Conservation (phyloP, 2,329 filamentous ascomycete genomes). For the Pseudocercospora pini-densiflorae region DNA sequence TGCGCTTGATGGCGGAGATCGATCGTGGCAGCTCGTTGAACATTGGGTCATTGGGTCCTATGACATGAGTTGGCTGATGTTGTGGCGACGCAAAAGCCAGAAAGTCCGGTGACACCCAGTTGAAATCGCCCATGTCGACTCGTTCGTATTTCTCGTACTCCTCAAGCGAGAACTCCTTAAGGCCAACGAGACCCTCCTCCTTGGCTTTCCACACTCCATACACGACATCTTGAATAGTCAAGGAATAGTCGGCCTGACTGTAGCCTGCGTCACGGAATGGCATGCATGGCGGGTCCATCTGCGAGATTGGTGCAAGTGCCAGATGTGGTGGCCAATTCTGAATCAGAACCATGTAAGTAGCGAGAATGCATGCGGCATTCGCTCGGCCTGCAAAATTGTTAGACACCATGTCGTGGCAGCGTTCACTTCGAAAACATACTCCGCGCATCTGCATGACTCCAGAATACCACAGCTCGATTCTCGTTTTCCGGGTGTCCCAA, state of each 20-base stretch:
- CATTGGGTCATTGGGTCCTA: slow-evolving; percentile 72
- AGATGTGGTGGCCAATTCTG: slow-evolving; percentile 97
- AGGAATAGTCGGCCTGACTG: slow-evolving; percentile 94
- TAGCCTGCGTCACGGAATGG: slow-evolving; percentile 98
- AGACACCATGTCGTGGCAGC: slow-evolving; percentile 26
- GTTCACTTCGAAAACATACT: slow-evolving; percentile 61
- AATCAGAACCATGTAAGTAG: slow-evolving; percentile 98
- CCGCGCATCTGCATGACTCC: slow-evolving; percentile 87
- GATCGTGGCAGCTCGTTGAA: slow-evolving; percentile 77
- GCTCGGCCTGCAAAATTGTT: slow-evolving; percentile 66
- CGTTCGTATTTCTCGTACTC: slow-evolving; percentile 96
- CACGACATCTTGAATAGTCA: slow-evolving; percentile 95
- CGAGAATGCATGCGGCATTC: slow-evolving; percentile 92
- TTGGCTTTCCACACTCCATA: slow-evolving; percentile 99
- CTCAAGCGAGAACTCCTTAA: slow-evolving; percentile 94
- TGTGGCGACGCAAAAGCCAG: slow-evolving; percentile 96
- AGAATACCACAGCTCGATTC: slow-evolving; percentile 90
- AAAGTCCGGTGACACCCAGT: slow-evolving; percentile 96
- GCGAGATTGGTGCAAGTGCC: slow-evolving; percentile 91
- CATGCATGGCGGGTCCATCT: slow-evolving; percentile 97
- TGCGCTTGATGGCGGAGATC: slow-evolving; percentile 69
- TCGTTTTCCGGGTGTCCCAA: slow-evolving; percentile 90
- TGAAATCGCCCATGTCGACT: slow-evolving; percentile 99
- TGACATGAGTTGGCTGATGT: slow-evolving; percentile 73
- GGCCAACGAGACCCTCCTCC: slow-evolving; percentile 86